A percentile compares a stretch with the other conserved stretches of the same genome.
These are phyloP conservation scores for Rhinocladiella similis DNA, from an alignment of 2,329 filamentous ascomycete genomes.

Conservation along the genomic window DNA sequence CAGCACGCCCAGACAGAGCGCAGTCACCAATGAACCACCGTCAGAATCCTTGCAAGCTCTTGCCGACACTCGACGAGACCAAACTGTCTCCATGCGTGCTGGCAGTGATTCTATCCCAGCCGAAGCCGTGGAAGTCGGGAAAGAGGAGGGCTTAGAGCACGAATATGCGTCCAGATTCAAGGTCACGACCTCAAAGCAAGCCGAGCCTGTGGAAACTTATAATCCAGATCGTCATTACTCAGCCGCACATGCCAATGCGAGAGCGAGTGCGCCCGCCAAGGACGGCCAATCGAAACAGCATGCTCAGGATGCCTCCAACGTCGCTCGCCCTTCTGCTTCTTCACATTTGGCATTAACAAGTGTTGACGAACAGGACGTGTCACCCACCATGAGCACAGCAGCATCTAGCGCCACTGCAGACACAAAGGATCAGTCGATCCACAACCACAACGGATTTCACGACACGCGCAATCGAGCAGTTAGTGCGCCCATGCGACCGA, in stretches of 20 bases:
- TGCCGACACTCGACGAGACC: conserved; percentile 22
- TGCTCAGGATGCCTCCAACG: conserved; percentile 3
- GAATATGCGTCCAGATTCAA: conserved; percentile 22
- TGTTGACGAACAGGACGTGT: conserved; percentile 14
- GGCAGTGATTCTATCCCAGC: conserved; percentile 24
- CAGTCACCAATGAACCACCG: conserved; percentile 1
- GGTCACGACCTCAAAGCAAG: conserved; percentile 25
- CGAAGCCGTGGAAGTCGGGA: conserved; percentile 12
- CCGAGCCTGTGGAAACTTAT: conserved; percentile 26
- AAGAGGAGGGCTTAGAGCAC: not conserved
- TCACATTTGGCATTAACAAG: conserved; percentile 12
- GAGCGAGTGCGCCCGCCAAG: conserved; percentile 23
- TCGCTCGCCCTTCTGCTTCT: conserved; percentile 2
- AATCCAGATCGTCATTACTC: conserved; percentile 20
- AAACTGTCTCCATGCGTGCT: conserved; percentile 27
- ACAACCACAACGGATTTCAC: conserved; percentile 21
- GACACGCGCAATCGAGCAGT: conserved; percentile 23
- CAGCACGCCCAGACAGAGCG: conserved; percentile 11
- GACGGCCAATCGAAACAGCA: conserved; percentile 10
- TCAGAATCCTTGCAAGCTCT: conserved; percentile 14
- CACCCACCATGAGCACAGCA: conserved; percentile 20
- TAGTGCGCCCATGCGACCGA: conserved; percentile 22
- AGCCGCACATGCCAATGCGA: conserved; percentile 9
- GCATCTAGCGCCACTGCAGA: conserved; percentile 22
- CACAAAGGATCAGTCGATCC: conserved; percentile 16